Base-by-base conservation (phyloP, 2,329 filamentous ascomycete genomes). In the Colletotrichum sp. region DNA sequence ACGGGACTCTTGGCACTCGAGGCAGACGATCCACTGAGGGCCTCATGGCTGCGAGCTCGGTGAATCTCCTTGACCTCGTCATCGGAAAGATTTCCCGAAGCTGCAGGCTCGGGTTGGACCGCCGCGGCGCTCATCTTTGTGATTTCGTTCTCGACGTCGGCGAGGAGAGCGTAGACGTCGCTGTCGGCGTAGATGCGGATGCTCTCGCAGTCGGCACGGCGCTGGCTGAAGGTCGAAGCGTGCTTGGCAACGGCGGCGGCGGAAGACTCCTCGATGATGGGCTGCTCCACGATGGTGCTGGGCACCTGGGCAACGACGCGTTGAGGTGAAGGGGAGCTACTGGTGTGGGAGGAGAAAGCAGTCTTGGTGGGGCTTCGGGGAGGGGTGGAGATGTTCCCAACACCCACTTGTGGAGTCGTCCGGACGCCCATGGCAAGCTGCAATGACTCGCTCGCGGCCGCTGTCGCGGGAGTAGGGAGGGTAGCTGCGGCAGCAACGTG, bases 401-500 rank as follows among this genome's bases (percentile, higher is more conserved):
- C 81, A 21, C 81, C 82, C 28, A 72, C 79, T 43, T 76, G 78
- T 60, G 78, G 34, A 48, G 79, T 43, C 67, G 79, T 21, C 43
- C 85, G 83, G 14, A 86, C 81, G 26, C 85, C 86, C 81, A 86
- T 85, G 65, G 83, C 85, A 61, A 85, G 83, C 72, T 88, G 87
- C 68, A 87, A 81, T 63, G 83, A 84, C 77, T 88, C 86, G 75
- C 82, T 85, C 39, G 83, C 81, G 26, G 82, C 81, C 10, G 83
- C 78, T 68, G 79, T 76, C 60, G 79, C 76, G 13, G 81, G 79
- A 16, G 81, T 65, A 36, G 86, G 83, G 14, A 94, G 86, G 8
- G 90, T 91, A 68, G 91, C 86, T 4, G 94, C 93, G 18, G 94
- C 95, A 63, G 95, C 94, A 68, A 96, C 92, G 81, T 96, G 95